Evolutionary conservation across 202 grass and related monocot species (phyloP), one percentile per base, ranked within the genome.

Genomic region (Zoysia matrella): DNA sequence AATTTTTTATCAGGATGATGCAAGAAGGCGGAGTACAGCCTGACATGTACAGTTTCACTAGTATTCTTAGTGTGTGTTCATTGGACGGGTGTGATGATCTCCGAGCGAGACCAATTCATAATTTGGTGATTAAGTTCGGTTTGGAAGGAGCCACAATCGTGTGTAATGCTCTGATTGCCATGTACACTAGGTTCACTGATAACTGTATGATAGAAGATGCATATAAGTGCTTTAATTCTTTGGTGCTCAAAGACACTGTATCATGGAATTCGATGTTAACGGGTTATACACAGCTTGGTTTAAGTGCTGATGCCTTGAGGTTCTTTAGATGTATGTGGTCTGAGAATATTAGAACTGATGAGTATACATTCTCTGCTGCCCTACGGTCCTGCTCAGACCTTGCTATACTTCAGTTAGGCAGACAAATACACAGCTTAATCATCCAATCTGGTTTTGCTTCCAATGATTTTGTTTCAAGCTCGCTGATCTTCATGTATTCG

Each of bases 181-280:
- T 94, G 92, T 94, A 91, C 74, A 47, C 69, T 66, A 72, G 81
- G 58, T 72, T 78, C 14, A 39, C 65, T 52, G 81, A 83, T 13
- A 65, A 70, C 22, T 78, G 73, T 52, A 50, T 85, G 84, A 87
- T 94, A 86, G 84, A 89, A 63, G 87, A 91, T 74, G 92, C 87
- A 22, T 73, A 64, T 7, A 94, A 62, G 65, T 88, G 84, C 75
- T 89, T 94, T 18, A 11, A 42, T 49, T 71, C 40, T 40, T 61
- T 94, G 78, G 50, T 82, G 4, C n/a, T 81, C 1, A 94, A 87
- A 49, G 87, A 91, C 36, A 74, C 60, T 13, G 71, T 94, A 13
- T 89, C 92, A 47, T 94, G 92, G 86, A 94, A 94, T 69, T 83
- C 87, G 60, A 73, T 94, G 62, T 61, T 94, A 42, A 94, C 92